Evolutionary conservation across 2,329 filamentous ascomycete species (phyloP).

Genomic region (Clonostachys solani): DNA sequence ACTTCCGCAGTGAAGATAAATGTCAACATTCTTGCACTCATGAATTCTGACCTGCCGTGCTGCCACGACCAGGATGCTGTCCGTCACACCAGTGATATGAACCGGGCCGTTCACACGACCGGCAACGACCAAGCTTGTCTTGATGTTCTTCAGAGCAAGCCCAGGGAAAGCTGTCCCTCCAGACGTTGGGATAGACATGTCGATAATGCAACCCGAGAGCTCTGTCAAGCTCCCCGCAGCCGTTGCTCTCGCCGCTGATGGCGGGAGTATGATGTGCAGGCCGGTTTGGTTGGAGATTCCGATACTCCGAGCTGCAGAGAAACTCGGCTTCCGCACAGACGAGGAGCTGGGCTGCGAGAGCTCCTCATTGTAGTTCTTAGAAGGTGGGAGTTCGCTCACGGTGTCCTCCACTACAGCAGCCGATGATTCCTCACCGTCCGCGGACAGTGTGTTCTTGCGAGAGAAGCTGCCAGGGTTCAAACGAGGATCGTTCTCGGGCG

Average conservation of each 20-base stretch:
- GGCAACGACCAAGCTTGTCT: conserved; percentile 68
- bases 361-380: conserved; percentile 20
- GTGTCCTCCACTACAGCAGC: conserved; percentile 1
- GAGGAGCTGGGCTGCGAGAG: conserved; percentile 24
- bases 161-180: conserved; percentile 63
- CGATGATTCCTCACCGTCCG: conserved; percentile 7
- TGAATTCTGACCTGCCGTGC: conserved; percentile 93
- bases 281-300: conserved; percentile 62
- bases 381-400: conserved; percentile 28
- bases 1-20: conserved; percentile 79
- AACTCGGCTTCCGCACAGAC: conserved; percentile 54
- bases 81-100: conserved; percentile 72
- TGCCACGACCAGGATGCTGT: conserved; percentile 73
- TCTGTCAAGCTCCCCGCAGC: conserved; percentile 70
- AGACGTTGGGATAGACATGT: conserved; percentile 66
- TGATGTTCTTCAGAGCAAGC: conserved; percentile 62
- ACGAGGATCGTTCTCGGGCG: conserved; percentile 35
- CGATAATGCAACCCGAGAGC: conserved; percentile 68
- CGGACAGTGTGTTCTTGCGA: conserved; percentile 9
- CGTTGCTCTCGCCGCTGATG: conserved; percentile 65
- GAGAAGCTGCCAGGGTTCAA: conserved; percentile 27
- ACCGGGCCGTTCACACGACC: conserved; percentile 76
- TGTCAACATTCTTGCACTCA: conserved; percentile 72
- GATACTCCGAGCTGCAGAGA: conserved; percentile 57
- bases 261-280: conserved; percentile 74